Conservation (phyloP, 306 rosid species). For the Acacia melanoxylon region DNA sequence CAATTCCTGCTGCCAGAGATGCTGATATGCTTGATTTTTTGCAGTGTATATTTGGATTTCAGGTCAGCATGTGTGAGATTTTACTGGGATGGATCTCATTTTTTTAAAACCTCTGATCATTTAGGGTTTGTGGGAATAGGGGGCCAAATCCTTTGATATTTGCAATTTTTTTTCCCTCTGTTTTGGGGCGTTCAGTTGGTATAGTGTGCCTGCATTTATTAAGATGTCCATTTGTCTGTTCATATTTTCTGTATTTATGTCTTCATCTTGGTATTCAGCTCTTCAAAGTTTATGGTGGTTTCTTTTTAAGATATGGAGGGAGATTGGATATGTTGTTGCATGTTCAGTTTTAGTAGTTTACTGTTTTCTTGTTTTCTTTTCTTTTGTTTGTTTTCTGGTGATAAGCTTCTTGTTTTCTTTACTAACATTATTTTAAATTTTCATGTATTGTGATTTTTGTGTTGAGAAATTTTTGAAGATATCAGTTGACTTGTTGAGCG, state of each 20-base stretch:
- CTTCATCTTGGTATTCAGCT: neutral
- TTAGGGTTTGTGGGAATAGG: neutral
- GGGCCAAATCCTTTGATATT: neutral
- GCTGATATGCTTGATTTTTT: conserved; percentile 79
- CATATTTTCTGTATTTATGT: neutral
- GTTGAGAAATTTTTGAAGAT: neutral
- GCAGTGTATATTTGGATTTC: conserved; percentile 86
- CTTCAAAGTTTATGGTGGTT: neutral
- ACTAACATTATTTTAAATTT: neutral
- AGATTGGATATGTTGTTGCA: neutral
- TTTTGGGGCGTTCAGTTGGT: neutral
- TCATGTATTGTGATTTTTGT: neutral
- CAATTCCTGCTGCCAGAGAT: conserved; percentile 60
- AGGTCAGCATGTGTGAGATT: conserved; percentile 49
- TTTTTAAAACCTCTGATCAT: neutral
- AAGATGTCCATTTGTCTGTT: neutral
- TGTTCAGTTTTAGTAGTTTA: neutral
- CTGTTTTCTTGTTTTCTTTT: neutral
- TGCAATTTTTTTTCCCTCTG: neutral
- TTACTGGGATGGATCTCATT: conserved; percentile 18
- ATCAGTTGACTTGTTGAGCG: conserved; percentile 9
- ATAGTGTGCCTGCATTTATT: neutral
- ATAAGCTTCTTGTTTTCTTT: neutral
- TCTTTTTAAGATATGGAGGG: neutral
- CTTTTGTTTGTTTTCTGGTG: neutral